Conservation (phyloP, 257 asterid species). For the Scutellaria barbata region DNA sequence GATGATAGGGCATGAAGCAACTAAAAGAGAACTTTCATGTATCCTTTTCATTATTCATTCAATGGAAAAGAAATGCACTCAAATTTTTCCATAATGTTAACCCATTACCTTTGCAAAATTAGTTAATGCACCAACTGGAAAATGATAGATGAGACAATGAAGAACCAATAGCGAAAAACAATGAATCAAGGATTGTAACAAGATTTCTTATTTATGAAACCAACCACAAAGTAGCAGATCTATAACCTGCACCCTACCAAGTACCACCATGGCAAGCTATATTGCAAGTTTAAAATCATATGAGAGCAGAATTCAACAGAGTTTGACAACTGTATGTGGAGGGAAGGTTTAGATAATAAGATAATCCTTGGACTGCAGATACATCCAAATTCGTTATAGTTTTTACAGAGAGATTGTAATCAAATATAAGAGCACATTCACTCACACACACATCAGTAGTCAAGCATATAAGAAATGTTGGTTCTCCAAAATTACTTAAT, state of each 20-base stretch:
- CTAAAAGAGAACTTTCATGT: not conserved
- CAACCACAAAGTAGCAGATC: constrained; percentile 16
- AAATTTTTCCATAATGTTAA: constrained; percentile 1
- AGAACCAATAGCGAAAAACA: not conserved
- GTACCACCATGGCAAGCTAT: not conserved
- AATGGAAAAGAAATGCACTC: not conserved
- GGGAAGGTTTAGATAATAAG: not conserved
- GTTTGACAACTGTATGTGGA: not conserved
- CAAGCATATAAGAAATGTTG: not conserved
- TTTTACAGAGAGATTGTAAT: not conserved
- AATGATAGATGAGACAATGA: not conserved
- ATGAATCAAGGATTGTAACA: constrained; percentile 13
- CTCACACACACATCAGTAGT: not conserved
- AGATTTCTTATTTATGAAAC: constrained; percentile 6
- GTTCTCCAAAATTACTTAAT: constrained; percentile 5
- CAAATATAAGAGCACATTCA: constrained; percentile 8
- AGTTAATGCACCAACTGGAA: constrained; percentile 7
- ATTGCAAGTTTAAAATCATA: not conserved
- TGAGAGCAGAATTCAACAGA: constrained; percentile 11
- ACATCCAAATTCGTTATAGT: not conserved
- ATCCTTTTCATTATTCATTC: constrained; percentile 17
- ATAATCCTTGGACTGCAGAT: not conserved
- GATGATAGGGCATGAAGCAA: constrained; percentile 13
- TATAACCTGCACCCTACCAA: constrained; percentile 4
- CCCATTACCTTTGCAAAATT: constrained; percentile 3